A percentile compares a stretch with the other conserved stretches of the same genome.
phyloP scores from a whole-genome alignment of 129 eudicot genomes.

The Chrysanthemum makinoi region DNA sequence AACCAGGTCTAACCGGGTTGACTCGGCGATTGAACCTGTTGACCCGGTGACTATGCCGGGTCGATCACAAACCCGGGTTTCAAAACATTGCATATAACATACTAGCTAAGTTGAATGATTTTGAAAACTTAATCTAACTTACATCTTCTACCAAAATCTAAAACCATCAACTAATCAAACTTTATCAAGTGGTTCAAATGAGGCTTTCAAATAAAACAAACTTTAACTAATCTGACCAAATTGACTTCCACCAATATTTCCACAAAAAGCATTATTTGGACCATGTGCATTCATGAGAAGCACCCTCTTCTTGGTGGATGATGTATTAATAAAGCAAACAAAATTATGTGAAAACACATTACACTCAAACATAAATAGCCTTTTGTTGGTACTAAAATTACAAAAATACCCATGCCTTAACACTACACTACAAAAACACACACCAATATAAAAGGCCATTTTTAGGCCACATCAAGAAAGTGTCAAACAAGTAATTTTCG shows the following conservation, averaged over 20 bases:
- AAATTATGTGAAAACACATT: neutral
- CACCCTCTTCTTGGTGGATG: slow-evolving; percentile 12
- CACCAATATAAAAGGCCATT: slow-evolving; percentile 15
- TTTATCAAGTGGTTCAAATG: neutral
- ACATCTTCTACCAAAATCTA: neutral
- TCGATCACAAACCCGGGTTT: too few relatives aligned
- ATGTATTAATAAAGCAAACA: neutral
- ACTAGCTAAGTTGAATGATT: neutral
- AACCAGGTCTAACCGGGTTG: too few relatives aligned
- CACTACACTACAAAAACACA: neutral
- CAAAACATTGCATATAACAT: too few relatives aligned
- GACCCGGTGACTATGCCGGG: too few relatives aligned
- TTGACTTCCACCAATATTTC: slow-evolving; percentile 24
- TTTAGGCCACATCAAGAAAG: slow-evolving; percentile 25
- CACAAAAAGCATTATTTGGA: slow-evolving; percentile 16
- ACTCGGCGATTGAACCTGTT: too few relatives aligned
- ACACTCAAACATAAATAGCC: slow-evolving; percentile 9
- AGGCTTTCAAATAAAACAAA: slow-evolving; percentile 6
- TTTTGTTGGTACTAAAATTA: slow-evolving; percentile 11
- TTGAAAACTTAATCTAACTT: neutral
- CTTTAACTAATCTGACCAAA: neutral
- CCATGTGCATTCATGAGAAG: slow-evolving; percentile 24
- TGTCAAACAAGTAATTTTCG: slow-evolving; percentile 22
- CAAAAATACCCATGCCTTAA: slow-evolving; percentile 14
- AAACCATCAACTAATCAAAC: neutral